Evolutionary conservation across 140 eudicot genomes (phyloP), one percentile per base, ranked within the genome.

Genomic region (Oenanthe javanica): DNA sequence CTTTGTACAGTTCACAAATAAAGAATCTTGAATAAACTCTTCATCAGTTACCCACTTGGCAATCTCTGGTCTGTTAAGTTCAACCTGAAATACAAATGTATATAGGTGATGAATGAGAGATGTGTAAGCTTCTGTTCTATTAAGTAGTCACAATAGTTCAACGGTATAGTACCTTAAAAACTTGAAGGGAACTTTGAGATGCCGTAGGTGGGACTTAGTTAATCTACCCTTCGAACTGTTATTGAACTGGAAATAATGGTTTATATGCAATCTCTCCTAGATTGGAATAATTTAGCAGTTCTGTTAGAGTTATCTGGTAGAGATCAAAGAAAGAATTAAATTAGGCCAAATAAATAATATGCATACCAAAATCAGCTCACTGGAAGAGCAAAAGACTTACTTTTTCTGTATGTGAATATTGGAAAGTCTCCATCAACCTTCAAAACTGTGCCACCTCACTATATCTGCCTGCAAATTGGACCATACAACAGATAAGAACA

Each of bases 361-460:
- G 70, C n/a, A 72, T 50, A 77, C 46, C 40, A 63, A 78, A 69
- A 55, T 36, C 23, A 77, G 75, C 48, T 75, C 25, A 46, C 6
- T 6, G 6, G 10, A 63, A 76, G 77, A 69, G 81, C 23, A 25
- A 75, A 76, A 21, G 69, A 77, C 83, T 71, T 52, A 82, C 93
- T 81, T 87, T 89, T 59, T 85, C 73, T 83, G 74, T 75, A 71
- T 51, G 73, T 76, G 89, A 80, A 87, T 59, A 72, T 81, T 48
- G 87, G 38, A 52, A 11, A 5, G 85, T 88, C 89, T 87, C 91
- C 82, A 79, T 85, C 86, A 63, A 76, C 85, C 83, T 88, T 83
- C 76, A 79, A 77, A 72, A 79, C 64, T 72, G 87, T 74, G 82
- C 63, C 78, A 50, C 81, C 71, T 54, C 1, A 70, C 27, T 83